These are phyloP conservation scores for Blastobotrys buckinghamii DNA, from an alignment of 1,139 yeast species.

Conservation along the genomic window DNA sequence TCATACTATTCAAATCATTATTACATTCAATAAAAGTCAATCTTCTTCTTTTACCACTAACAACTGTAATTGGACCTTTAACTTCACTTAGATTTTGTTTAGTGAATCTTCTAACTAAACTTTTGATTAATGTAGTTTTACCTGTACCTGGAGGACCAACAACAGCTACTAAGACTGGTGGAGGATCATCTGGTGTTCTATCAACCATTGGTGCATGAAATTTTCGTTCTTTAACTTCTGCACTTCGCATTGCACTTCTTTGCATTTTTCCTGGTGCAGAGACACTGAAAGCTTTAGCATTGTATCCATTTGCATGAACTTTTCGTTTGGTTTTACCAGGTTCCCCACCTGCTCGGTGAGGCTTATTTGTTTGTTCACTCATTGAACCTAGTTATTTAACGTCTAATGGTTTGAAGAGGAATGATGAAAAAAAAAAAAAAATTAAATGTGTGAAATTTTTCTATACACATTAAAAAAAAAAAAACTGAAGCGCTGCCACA, in stretches of 20 bases:
- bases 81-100: slow-evolving; percentile 81
- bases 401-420: not conserved
- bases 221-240: slow-evolving; percentile 74
- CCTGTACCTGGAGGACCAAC: slow-evolving; percentile 99
- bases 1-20: slow-evolving; percentile 91
- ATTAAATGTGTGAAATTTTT: no score
- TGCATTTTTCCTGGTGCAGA: slow-evolving; percentile 87
- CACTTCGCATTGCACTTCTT: slow-evolving; percentile 75
- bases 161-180: slow-evolving; percentile 92
- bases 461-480: no score
- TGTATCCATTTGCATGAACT: slow-evolving; percentile 84
- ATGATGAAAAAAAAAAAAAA: not conserved
- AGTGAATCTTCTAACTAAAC: slow-evolving; percentile 82
- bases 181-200: slow-evolving; percentile 96
- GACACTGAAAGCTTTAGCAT: slow-evolving; percentile 93
- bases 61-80: slow-evolving; percentile 97
- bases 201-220: slow-evolving; percentile 97
- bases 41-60: slow-evolving; percentile 90
- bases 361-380: slow-evolving; percentile 36
- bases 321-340: slow-evolving; percentile 70
- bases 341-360: slow-evolving; percentile 40
- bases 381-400: not conserved
- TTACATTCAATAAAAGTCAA: slow-evolving; percentile 89
- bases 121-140: slow-evolving; percentile 86
- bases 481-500: no score